These are phyloP conservation scores for Talaromyces nanjingensis DNA, from an alignment of 495 filamentous ascomycete genomes.

Conservation along the genomic window DNA sequence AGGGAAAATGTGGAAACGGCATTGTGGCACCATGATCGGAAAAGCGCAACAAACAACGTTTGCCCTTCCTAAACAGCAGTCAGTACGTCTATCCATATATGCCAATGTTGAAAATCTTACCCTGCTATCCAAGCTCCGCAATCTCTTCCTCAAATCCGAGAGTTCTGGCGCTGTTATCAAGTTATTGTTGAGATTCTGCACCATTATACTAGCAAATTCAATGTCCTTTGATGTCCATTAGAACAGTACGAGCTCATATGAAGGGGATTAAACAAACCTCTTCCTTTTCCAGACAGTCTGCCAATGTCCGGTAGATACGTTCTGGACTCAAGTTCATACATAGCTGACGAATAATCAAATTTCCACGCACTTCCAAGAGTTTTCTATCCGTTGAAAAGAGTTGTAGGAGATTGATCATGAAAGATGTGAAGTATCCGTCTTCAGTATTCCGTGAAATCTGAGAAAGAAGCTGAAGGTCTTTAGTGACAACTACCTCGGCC, in stretches of 20 bases:
- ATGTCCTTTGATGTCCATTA: too few relatives aligned
- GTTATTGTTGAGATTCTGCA: constrained; percentile 98
- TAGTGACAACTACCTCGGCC: constrained; percentile 90
- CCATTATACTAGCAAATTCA: constrained; percentile 99
- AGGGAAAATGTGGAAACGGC: constrained; percentile 96
- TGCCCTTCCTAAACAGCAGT: constrained; percentile 67
- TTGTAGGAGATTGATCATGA: constrained; percentile 95
- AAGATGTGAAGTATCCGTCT: constrained; percentile 93
- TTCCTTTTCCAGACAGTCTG: constrained; percentile 96
- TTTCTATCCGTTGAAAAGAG: constrained; percentile 91
- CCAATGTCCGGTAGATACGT: constrained; percentile 91
- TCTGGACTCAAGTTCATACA: constrained; percentile 90
- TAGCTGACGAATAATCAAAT: constrained; percentile 91
- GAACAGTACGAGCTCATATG: too few relatives aligned
- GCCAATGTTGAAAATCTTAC: constrained; percentile 29
- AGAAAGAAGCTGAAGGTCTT: constrained; percentile 88
- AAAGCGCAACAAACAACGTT: constrained; percentile 88
- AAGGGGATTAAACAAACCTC: constrained; percentile 42
- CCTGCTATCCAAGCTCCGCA: constrained; percentile 83
- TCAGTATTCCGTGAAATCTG: constrained; percentile 96
- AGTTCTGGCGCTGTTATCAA: constrained; percentile 95
- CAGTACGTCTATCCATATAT: constrained; percentile 2
- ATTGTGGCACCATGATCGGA: constrained; percentile 98
- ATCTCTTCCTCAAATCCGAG: constrained; percentile 78
- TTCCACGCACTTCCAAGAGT: constrained; percentile 85